Conservation (phyloP, 148 eudicot genomes). For the Beta vulgaris region DNA sequence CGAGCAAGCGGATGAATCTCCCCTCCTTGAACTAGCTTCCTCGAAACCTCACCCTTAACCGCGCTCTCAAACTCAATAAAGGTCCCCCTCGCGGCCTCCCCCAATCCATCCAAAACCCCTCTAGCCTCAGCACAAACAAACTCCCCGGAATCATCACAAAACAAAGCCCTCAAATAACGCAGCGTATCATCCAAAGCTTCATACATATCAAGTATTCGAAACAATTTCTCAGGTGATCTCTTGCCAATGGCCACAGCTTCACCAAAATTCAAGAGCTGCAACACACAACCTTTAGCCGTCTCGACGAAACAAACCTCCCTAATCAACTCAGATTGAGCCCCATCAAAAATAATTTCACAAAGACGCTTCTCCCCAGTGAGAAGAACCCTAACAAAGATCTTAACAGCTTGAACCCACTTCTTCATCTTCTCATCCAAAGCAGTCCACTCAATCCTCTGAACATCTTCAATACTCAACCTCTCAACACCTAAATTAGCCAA, state of each 20-base stretch:
- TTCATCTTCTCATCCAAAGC: conserved; percentile 74
- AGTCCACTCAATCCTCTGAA: conserved; percentile 76
- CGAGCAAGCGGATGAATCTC: conserved; percentile 82
- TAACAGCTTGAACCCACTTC: conserved; percentile 74
- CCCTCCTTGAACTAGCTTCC: conserved; percentile 57
- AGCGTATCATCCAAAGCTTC: conserved; percentile 60
- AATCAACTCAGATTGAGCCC: conserved; percentile 40
- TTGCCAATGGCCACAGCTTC: conserved; percentile 76
- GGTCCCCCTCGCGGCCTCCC: conserved; percentile 72
- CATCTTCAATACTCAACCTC: conserved; percentile 78
- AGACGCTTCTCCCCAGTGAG: conserved; percentile 60
- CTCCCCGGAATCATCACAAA: conserved; percentile 59
- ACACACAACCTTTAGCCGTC: conserved; percentile 61
- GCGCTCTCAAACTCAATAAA: conserved; percentile 83
- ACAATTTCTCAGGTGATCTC: conserved; percentile 78
- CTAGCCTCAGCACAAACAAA: conserved; percentile 59
- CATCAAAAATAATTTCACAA: conserved; percentile 67
- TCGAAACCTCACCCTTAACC: conserved; percentile 64
- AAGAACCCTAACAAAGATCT: conserved; percentile 58
- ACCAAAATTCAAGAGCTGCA: conserved; percentile 81
- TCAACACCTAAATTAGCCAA: conserved; percentile 61
- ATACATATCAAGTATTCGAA: conserved; percentile 84
- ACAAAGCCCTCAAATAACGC: conserved; percentile 55
- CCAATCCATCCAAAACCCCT: conserved; percentile 63
- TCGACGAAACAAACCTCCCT: conserved; percentile 82